Conservation (phyloP, 305 asterid genomes). For the Solanum aculeatissimum region DNA sequence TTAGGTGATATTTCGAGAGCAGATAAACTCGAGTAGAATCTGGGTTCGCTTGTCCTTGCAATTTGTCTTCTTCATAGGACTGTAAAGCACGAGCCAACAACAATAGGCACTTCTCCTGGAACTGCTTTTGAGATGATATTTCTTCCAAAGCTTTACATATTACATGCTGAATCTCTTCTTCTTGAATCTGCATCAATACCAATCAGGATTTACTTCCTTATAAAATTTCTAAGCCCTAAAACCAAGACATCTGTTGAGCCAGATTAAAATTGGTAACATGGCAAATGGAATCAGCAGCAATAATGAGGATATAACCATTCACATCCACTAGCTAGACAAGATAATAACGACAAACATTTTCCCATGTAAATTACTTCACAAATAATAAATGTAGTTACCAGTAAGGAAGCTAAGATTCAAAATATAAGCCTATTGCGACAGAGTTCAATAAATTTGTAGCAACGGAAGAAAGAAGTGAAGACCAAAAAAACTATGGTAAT, state of each 20-base stretch:
- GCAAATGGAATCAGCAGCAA: not conserved
- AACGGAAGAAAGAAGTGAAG: not conserved
- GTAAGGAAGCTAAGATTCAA: not conserved
- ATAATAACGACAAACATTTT: not conserved
- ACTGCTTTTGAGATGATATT: slow-evolving; percentile 58
- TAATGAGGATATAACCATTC: not conserved
- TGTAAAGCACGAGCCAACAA: slow-evolving; percentile 55
- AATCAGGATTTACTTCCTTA: slow-evolving; percentile 4
- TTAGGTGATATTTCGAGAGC: slow-evolving; percentile 59
- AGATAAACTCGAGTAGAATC: slow-evolving; percentile 32
- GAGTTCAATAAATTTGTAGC: not conserved
- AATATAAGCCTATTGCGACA: not conserved
- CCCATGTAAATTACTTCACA: not conserved
- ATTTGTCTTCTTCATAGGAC: slow-evolving; percentile 25
- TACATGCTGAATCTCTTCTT: slow-evolving; percentile 49
- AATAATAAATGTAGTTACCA: not conserved
- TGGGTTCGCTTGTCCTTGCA: slow-evolving; percentile 22
- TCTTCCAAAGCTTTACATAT: slow-evolving; percentile 71
- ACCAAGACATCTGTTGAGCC: not conserved
- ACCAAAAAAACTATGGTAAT: not conserved
- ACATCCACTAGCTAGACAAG: not conserved
- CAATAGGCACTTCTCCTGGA: slow-evolving; percentile 67
- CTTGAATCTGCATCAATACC: slow-evolving; percentile 39
- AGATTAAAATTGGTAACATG: not conserved
- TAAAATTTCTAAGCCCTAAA: not conserved